These are phyloP conservation scores for Blakeslea trispora DNA, from an alignment of 371 early-diverging fungal species.

Conservation along the genomic window DNA sequence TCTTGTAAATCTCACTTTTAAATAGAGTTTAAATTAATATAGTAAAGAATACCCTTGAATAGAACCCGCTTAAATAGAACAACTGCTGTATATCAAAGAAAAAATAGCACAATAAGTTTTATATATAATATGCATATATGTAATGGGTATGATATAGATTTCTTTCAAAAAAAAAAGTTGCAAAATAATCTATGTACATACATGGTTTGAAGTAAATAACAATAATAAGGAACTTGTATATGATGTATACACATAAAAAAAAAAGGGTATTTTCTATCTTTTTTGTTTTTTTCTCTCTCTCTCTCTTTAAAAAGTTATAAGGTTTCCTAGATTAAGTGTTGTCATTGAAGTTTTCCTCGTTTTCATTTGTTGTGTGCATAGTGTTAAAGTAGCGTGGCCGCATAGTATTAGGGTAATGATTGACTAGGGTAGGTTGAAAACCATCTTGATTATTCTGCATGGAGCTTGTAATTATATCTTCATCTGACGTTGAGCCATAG, in stretches of 20 bases:
- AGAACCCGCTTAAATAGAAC: too few relatives aligned
- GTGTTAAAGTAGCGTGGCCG: not conserved
- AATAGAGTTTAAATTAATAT: too few relatives aligned
- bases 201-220: too few relatives aligned
- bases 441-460: not conserved
- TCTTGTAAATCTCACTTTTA: too few relatives aligned
- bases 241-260: not conserved
- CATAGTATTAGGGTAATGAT: not conserved
- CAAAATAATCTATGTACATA: too few relatives aligned
- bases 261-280: not conserved
- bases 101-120: not conserved
- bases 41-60: too few relatives aligned
- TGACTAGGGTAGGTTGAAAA: not conserved
- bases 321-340: not conserved
- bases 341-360: not conserved
- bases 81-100: too few relatives aligned
- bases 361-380: not conserved
- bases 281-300: too few relatives aligned
- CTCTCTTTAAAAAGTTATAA: too few relatives aligned
- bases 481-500: not conserved
- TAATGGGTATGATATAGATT: not conserved
- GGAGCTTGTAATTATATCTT: not conserved
- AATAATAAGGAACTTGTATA: too few relatives aligned
- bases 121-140: not conserved
- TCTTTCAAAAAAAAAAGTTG: not conserved